phyloP scores from a whole-genome alignment of 768 basidiomycete species.

The Mycena vitilis region DNA sequence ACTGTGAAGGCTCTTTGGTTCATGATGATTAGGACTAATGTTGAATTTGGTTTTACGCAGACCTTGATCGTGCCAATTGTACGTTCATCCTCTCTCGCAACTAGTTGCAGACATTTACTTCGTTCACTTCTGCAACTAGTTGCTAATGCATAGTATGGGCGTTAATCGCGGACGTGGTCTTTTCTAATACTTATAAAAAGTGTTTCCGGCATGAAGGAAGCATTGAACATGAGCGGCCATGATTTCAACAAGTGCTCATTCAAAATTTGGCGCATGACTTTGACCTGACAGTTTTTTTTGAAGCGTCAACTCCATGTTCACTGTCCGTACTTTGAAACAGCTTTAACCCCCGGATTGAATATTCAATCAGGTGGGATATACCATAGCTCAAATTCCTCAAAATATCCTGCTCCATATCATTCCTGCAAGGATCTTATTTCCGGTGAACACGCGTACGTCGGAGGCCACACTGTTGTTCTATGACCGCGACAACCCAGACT shows the following conservation, averaged over 20 bases:
- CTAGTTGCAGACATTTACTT: not conserved
- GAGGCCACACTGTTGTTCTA: not conserved
- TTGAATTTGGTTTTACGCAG: conserved; percentile 42
- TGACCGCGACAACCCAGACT: conserved; percentile 34
- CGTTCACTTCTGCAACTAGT: conserved; percentile 44
- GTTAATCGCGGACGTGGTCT: no score
- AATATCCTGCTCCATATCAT: conserved; percentile 75
- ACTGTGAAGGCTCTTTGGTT: conserved; percentile 8
- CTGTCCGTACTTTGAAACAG: conserved; percentile 43
- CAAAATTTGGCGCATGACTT: conserved; percentile 32
- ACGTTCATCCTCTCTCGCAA: not conserved
- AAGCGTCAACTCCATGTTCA: conserved; percentile 77
- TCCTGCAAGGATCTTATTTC: conserved; percentile 74
- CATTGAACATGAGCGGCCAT: conserved; percentile 71
- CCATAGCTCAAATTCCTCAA: conserved; percentile 77
- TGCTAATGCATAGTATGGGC: conserved; percentile 66
- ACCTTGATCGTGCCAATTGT: conserved; percentile 73
- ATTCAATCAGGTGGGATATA: conserved; percentile 62
- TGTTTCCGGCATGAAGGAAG: conserved; percentile 84
- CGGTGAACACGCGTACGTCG: conserved; percentile 40
- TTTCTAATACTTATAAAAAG: not conserved
- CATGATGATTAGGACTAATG: not conserved
- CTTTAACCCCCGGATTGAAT: no score
- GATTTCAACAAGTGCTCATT: conserved; percentile 58
- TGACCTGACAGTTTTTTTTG: conserved; percentile 13